phyloP scores from a whole-genome alignment of 495 filamentous ascomycete genomes.

The Aspergillus saccharolyticus region DNA sequence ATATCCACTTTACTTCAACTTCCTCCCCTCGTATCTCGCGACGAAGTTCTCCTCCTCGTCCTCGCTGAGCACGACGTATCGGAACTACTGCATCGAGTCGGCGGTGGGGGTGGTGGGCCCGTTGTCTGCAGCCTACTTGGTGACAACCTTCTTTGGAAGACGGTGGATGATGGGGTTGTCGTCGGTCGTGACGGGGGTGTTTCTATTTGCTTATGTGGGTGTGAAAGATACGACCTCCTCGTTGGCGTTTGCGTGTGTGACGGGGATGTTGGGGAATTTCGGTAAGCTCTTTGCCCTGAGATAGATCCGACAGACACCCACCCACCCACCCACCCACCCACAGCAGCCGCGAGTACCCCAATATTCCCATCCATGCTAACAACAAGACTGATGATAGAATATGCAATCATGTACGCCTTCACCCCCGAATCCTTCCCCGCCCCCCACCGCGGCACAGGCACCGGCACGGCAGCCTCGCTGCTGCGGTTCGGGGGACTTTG shows the following conservation, averaged over 20 bases:
- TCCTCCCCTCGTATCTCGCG: constrained; percentile 32
- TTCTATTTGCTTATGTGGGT: constrained; percentile 31
- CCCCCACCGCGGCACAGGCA: constrained; percentile 48
- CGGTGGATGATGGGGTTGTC: constrained; percentile 35
- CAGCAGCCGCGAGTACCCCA: too few species aligned
- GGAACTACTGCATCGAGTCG: constrained; percentile 32
- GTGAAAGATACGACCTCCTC: constrained; percentile 20
- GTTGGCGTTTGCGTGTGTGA: constrained; percentile 29
- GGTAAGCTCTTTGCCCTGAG: constrained; percentile 12
- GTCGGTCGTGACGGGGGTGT: constrained; percentile 27
- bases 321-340: too few species aligned
- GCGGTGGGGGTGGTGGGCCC: constrained; percentile 29
- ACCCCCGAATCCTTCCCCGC: constrained; percentile 54
- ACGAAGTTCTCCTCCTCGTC: constrained; percentile 24
- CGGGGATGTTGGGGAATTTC: constrained; percentile 28
- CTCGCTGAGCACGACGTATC: constrained; percentile 27
- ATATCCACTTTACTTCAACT: constrained; percentile 33
- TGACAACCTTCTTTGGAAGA: constrained; percentile 27
- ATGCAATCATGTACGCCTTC: constrained; percentile 53
- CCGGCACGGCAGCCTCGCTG: constrained; percentile 38
- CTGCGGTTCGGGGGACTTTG: constrained; percentile 26
- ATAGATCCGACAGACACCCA: too few species aligned
- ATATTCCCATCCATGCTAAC: too few species aligned
- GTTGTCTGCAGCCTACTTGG: constrained; percentile 22
- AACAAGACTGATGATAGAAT: constrained; percentile 15